Percentiles rank a stretch among this genome's conserved stretches.
These are phyloP conservation scores for Chaetomium fimeti DNA, from an alignment of 495 filamentous ascomycete genomes.

Conservation along the genomic window DNA sequence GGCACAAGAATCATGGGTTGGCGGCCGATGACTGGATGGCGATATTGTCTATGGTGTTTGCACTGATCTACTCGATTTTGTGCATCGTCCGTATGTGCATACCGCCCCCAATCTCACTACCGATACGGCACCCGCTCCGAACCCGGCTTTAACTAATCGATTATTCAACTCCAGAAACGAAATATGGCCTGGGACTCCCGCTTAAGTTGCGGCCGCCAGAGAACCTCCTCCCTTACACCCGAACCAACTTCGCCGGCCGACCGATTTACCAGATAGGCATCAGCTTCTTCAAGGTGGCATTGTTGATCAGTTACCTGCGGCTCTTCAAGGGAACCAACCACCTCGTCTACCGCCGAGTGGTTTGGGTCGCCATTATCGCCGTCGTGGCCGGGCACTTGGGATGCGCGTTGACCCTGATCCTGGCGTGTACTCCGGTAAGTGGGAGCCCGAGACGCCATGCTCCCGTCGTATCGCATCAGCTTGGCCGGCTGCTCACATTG, in stretches of 20 bases:
- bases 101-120: background rate
- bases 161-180: constrained; percentile 41
- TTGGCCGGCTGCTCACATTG: background rate
- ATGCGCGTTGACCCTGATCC: constrained; percentile 51
- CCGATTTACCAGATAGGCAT: constrained; percentile 61
- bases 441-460: constrained; percentile 6
- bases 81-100: constrained; percentile 51
- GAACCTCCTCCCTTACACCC: constrained; percentile 45
- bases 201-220: constrained; percentile 41
- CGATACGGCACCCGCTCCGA: background rate
- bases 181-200: constrained; percentile 53
- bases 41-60: constrained; percentile 38
- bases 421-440: constrained; percentile 53
- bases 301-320: constrained; percentile 57
- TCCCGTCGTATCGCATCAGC: background rate
- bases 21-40: constrained; percentile 36
- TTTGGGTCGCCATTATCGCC: constrained; percentile 47
- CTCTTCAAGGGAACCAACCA: constrained; percentile 52
- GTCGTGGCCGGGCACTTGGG: constrained; percentile 51
- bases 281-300: constrained; percentile 58
- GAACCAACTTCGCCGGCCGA: constrained; percentile 56
- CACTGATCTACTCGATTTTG: constrained; percentile 49
- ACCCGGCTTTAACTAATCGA: background rate
- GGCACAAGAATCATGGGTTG: constrained; percentile 30
- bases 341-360: constrained; percentile 45